Conservation (phyloP, 2,329 filamentous ascomycete genomes). For the Periconia digitata region DNA sequence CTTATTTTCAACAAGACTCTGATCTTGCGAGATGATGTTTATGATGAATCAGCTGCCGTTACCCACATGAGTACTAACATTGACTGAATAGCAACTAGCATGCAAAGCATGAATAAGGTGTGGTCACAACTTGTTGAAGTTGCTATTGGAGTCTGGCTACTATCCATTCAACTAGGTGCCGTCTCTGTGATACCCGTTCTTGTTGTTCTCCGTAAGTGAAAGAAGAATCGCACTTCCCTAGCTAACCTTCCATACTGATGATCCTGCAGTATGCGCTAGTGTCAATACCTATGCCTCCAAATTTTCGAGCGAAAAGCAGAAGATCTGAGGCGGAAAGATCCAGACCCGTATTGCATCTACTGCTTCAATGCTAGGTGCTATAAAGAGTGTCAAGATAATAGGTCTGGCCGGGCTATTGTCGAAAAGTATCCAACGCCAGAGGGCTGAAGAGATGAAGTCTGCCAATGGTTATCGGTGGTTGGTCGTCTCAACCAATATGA, state of each 20-base stretch:
- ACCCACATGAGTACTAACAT: conserved; percentile 12
- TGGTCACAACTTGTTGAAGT: conserved; percentile 20
- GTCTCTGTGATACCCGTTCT: conserved; percentile 51
- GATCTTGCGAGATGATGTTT: conserved; percentile 4
- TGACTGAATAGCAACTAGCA: conserved; percentile 8
- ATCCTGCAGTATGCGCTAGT: conserved; percentile 7
- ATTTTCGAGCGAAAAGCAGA: conserved; percentile 7
- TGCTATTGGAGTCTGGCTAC: conserved; percentile 18
- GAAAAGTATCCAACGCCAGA: conserved; percentile 7
- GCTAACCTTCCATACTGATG: conserved; percentile 1
- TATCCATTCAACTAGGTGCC: conserved; percentile 44
- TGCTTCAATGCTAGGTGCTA: conserved; percentile 38
- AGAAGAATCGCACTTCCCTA: conserved; percentile 1
- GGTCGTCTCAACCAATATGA: conserved; percentile 8
- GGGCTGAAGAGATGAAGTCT: conserved; percentile 9
- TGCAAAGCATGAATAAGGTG: conserved; percentile 21
- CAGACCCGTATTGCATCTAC: conserved; percentile 45
- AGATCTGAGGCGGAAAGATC: conserved; percentile 43
- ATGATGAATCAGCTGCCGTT: conserved; percentile 8
- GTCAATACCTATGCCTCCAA: conserved; percentile 7
- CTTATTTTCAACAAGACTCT: conserved; percentile 10
- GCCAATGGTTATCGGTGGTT: conserved; percentile 8
- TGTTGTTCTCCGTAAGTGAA: conserved; percentile 30
- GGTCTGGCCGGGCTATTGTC: conserved; percentile 15
- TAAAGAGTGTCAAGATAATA: conserved; percentile 46